Evolutionary conservation across 2,329 filamentous ascomycete genomes (phyloP).

Genomic region (Cytospora mali): DNA sequence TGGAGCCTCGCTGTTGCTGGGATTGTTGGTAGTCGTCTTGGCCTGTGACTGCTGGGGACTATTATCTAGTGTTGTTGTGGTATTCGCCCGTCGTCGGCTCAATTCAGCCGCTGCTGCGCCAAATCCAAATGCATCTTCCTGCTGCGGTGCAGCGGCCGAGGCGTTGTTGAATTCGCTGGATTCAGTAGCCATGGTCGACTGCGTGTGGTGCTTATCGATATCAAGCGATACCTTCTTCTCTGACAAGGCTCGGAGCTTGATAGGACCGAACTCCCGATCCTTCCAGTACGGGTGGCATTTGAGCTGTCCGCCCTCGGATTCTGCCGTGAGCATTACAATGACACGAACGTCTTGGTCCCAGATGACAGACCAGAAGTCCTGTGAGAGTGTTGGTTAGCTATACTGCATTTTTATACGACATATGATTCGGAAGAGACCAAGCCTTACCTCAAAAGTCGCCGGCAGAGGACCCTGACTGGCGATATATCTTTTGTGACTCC

Average conservation of each 20-base stretch:
- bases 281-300: slow-evolving; percentile 97
- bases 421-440: background rate
- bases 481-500: slow-evolving; percentile 91
- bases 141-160: slow-evolving; percentile 28
- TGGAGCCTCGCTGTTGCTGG: slow-evolving; percentile 58
- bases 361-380: slow-evolving; percentile 98
- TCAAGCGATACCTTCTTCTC: slow-evolving; percentile 83
- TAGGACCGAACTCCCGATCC: slow-evolving; percentile 72
- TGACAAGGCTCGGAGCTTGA: slow-evolving; percentile 75
- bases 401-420: too few species aligned
- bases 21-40: slow-evolving; percentile 35
- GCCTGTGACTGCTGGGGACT: slow-evolving; percentile 35
- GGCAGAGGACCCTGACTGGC: slow-evolving; percentile 93
- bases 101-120: slow-evolving; percentile 38
- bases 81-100: slow-evolving; percentile 57
- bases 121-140: slow-evolving; percentile 30
- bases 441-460: slow-evolving; percentile 81
- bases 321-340: slow-evolving; percentile 94
- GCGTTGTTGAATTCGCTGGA: slow-evolving; percentile 35
- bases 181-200: slow-evolving; percentile 34
- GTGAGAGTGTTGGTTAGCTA: slow-evolving; percentile 31
- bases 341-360: slow-evolving; percentile 97
- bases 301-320: slow-evolving; percentile 87
- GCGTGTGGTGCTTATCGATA: slow-evolving; percentile 56
- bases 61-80: slow-evolving; percentile 49